These are phyloP conservation scores for Xanthoconium stramineum DNA, from an alignment of 768 basidiomycete genomes.

Conservation along the genomic window DNA sequence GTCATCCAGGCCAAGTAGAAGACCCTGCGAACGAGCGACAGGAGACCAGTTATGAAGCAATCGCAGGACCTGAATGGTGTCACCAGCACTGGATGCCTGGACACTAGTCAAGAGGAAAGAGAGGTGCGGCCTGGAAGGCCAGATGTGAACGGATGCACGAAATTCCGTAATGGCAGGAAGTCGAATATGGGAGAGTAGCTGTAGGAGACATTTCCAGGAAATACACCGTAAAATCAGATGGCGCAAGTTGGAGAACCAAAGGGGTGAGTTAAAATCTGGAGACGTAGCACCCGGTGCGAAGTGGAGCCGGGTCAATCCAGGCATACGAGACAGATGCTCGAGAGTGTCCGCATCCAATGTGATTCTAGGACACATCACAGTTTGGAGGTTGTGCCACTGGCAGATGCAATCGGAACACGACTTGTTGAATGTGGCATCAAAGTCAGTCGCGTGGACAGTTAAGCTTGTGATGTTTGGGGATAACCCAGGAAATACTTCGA, in stretches of 20 bases:
- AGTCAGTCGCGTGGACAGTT: background rate
- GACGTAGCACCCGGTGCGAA: background rate
- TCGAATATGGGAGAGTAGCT: background rate
- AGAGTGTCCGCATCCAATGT: background rate
- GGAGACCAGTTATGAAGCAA: background rate
- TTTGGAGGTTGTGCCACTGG: background rate
- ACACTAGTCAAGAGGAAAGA: background rate
- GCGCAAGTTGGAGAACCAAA: background rate
- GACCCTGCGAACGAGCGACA: background rate
- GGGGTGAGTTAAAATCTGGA: background rate
- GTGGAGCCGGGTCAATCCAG: background rate
- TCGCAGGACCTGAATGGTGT: background rate
- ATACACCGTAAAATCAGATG: fast-evolving
- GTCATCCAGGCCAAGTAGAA: background rate
- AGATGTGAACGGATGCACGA: background rate
- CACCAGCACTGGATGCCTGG: background rate
- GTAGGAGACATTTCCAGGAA: background rate
- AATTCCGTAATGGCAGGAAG: background rate
- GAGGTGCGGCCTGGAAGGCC: background rate
- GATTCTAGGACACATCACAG: background rate
- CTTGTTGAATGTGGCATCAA: background rate
- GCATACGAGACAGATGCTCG: background rate
- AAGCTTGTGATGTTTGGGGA: background rate
- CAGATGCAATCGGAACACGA: background rate
- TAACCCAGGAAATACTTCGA: background rate